Conservation (phyloP, 768 basidiomycete genomes). For the Leccinum imitatum region DNA sequence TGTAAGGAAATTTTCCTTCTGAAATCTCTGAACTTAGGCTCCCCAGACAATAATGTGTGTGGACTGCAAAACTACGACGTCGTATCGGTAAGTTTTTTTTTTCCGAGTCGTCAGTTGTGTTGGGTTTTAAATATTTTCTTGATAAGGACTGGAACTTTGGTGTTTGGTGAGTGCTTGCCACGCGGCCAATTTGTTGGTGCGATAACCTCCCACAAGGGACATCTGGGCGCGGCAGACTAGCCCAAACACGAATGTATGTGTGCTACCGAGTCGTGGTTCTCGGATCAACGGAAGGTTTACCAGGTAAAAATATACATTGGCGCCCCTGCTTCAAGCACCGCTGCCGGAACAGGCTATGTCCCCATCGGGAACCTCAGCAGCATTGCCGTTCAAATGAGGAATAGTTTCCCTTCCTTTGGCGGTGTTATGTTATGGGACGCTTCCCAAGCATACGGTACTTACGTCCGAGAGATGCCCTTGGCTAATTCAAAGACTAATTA, state of each 20-base stretch:
- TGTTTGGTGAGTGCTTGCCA: conserved; percentile 25
- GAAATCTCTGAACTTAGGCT: neutral
- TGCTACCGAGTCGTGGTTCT: neutral
- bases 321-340: conserved; percentile 41
- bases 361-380: conserved; percentile 31
- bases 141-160: conserved; percentile 48
- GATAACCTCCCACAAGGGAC: conserved; percentile 37
- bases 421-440: conserved; percentile 48
- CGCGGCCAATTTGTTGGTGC: neutral
- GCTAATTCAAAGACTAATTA: conserved; percentile 5
- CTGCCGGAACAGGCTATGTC: conserved; percentile 43
- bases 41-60: conserved; percentile 44
- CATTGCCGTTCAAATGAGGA: conserved; percentile 34
- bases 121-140: neutral
- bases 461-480: conserved; percentile 1
- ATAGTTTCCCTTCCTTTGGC: conserved; percentile 43
- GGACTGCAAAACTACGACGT: conserved; percentile 49
- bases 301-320: conserved; percentile 45
- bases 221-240: conserved; percentile 43
- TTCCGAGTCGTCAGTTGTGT: neutral
- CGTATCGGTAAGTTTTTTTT: conserved; percentile 44
- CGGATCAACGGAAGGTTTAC: neutral
- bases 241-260: conserved; percentile 40
- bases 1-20: conserved; percentile 26
- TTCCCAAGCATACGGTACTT: conserved; percentile 39